Percentiles rank a stretch among this genome's conserved stretches.
Conservation (phyloP, 805 yeast species). For the Diddensiella santjacobensis region DNA sequence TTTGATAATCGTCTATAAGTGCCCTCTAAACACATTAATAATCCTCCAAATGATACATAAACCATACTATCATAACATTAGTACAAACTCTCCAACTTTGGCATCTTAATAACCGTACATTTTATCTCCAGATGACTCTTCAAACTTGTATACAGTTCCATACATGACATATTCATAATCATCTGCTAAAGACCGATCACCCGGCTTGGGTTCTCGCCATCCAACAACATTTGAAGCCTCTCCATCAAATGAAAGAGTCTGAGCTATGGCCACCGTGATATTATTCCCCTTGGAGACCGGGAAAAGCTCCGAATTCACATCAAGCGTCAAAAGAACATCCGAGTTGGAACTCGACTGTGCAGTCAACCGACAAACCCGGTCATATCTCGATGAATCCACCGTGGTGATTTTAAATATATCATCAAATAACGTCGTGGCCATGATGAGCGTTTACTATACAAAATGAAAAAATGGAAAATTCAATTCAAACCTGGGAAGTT, state of each 20-base stretch:
- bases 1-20: conserved; percentile 83
- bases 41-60: conserved; percentile 93
- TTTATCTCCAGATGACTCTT: conserved; percentile 65
- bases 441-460: too few relatives aligned
- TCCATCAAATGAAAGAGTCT: conserved; percentile 57
- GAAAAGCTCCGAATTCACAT: conserved; percentile 86
- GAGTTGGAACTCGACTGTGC: conserved; percentile 80
- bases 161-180: conserved; percentile 98
- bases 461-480: too few relatives aligned
- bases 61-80: conserved; percentile 55
- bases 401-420: conserved; percentile 85
- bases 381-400: conserved; percentile 85
- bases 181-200: conserved; percentile 84
- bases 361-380: conserved; percentile 83
- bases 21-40: conserved; percentile 91
- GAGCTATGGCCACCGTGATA: conserved; percentile 81
- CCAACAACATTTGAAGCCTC: conserved; percentile 43
- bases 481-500: too few relatives aligned
- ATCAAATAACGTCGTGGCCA: conserved; percentile 82
- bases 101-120: conserved; percentile 31
- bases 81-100: not conserved
- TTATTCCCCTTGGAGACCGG: conserved; percentile 76
- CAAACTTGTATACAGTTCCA: conserved; percentile 95
- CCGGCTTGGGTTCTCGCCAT: conserved; percentile 82
- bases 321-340: conserved; percentile 80